phyloP scores from a whole-genome alignment of 2,329 filamentous ascomycete species.

The Trichoderma lentiforme region DNA sequence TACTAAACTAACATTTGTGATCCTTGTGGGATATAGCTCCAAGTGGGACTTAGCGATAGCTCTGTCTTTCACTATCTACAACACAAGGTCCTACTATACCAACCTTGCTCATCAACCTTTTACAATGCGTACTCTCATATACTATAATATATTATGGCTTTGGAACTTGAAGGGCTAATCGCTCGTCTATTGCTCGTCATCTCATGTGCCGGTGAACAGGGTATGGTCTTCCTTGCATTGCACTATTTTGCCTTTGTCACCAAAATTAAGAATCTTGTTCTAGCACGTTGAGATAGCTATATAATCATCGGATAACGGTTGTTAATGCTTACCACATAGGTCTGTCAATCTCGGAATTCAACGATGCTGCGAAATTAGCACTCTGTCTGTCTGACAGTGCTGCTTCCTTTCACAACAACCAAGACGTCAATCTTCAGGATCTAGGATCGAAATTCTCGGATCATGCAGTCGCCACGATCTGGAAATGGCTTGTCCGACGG shows the following conservation, averaged over 20 bases:
- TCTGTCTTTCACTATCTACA: background rate
- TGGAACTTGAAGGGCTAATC: conserved; percentile 39
- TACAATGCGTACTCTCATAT: conserved; percentile 27
- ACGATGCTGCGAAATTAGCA: conserved; percentile 32
- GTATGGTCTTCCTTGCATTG: conserved; percentile 22
- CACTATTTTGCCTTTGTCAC: background rate
- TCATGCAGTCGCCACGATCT: conserved; percentile 32
- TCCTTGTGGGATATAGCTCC: no score
- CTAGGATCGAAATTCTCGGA: conserved; percentile 22
- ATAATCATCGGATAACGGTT: background rate
- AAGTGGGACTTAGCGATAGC: no score
- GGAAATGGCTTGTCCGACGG: conserved; percentile 36
- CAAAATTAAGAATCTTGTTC: background rate
- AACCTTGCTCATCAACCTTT: background rate
- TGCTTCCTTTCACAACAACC: background rate
- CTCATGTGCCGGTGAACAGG: conserved; percentile 38
- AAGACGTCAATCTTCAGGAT: conserved; percentile 4
- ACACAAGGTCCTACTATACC: background rate
- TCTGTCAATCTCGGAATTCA: conserved; percentile 31
- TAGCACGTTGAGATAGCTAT: background rate
- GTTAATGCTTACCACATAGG: conserved; percentile 22
- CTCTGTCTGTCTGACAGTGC: conserved; percentile 21
- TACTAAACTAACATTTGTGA: no score
- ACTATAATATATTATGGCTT: conserved; percentile 30
- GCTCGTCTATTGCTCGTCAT: conserved; percentile 36